Base-by-base conservation (phyloP, 2,329 filamentous ascomycete genomes). In the Thelonectria olida region DNA sequence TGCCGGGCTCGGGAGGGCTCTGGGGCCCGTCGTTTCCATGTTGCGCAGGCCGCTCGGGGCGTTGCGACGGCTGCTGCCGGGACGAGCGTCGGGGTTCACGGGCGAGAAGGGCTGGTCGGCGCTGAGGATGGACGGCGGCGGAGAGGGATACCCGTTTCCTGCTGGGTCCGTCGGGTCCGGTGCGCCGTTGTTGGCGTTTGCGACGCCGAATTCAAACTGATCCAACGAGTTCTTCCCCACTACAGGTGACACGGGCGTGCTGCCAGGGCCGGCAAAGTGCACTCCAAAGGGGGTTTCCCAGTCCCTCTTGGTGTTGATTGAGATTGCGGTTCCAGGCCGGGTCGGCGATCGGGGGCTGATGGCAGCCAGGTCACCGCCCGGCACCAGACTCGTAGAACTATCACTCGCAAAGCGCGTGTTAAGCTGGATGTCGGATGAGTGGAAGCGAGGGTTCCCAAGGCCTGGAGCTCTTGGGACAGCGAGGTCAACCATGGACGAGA, bases 201-300 rank as follows among this genome's bases (percentile, higher is more conserved):
- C 38, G 48, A 76, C 50, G 44, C 74, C 76, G 39, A 80, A 74
- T 50, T 81, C 75, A 39, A 77, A 77, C n/a, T 77, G 75, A n/a
- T 73, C 76, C 9, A 83, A 69, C 1, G 79, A 78, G 12, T 78
- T 81, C 59, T 72, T 80, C 27, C 41, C 49, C n/a, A 56, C 64
- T 23, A 60, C 15, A n/a, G 66, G 67, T 15, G 68, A 71, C 10
- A 70, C 64, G 8, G 73, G 72, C 12, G 65, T 70, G 7, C 66
- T 71, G 15, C 70, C 61, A 51, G 67, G 45, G n/a, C 69, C 66
- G 51, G 66, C 65, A 61, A 81, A 82, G 58, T 83, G 79, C 28
- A 82, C 76, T 12, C 84, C 80, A n/a, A 85, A 75, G 0, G 83
- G 81, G 61, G 81, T 82, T 7, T 81, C 75, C 76, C 80, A 81